Conservation (phyloP, 2,329 filamentous ascomycete genomes). For the Ophiostoma tasmaniense region DNA sequence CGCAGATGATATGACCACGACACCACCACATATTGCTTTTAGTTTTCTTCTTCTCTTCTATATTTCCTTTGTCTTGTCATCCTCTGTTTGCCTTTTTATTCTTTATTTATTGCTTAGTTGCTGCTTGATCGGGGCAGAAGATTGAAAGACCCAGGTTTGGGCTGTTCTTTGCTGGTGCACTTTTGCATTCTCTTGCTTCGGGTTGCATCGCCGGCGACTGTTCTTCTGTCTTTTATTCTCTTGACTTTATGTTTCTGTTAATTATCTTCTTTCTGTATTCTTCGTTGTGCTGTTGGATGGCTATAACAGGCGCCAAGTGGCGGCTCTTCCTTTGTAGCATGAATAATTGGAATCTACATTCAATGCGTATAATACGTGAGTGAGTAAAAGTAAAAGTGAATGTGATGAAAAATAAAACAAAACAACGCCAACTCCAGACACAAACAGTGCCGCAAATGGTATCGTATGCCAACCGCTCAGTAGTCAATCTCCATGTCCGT, state of each 20-base stretch:
- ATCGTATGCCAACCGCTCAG: not conserved
- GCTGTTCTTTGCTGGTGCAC: not conserved
- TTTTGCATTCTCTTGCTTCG: not conserved
- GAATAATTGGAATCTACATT: slow-evolving; percentile 9
- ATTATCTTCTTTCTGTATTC: not conserved
- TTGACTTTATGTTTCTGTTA: not conserved
- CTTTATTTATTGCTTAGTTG: not conserved
- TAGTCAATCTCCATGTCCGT: slow-evolving; percentile 3
- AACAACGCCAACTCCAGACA: not conserved
- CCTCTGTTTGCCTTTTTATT: not conserved
- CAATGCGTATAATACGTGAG: not conserved
- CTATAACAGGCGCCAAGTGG: not conserved
- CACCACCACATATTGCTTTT: slow-evolving; percentile 16
- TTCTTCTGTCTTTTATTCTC: not conserved
- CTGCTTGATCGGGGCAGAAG: not conserved
- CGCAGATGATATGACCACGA: slow-evolving; percentile 24
- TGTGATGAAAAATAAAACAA: not conserved
- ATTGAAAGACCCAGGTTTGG: not conserved
- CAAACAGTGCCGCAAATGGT: not conserved
- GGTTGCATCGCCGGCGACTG: slow-evolving; percentile 2
- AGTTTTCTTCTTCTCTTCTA: slow-evolving; percentile 10
- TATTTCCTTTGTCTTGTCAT: not conserved
- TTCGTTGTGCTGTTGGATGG: slow-evolving; percentile 4
- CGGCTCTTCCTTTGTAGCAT: not conserved
- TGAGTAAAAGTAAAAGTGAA: not conserved